Conservation (phyloP, 129 eudicot genomes). For the Centaurea solstitialis region DNA sequence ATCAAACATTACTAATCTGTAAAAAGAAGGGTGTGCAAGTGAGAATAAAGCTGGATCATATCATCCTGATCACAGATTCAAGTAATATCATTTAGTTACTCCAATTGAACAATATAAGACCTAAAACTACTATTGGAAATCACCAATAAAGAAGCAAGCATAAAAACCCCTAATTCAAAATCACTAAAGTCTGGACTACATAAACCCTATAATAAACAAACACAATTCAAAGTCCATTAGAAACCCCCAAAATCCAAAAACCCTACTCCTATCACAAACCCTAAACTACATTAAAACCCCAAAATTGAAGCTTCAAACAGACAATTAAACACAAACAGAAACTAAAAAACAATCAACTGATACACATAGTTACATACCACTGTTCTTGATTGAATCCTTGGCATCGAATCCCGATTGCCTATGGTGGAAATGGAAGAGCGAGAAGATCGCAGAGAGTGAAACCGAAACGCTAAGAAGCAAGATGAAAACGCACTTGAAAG, state of each 20-base stretch:
- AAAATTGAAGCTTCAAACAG: not conserved
- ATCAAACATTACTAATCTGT: not conserved
- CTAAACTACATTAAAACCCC: constrained; percentile 8
- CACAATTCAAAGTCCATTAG: too few species aligned
- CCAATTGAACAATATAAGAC: constrained; percentile 3
- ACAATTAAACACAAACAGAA: not conserved
- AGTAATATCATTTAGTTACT: not conserved
- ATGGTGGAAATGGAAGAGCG: constrained; percentile 42
- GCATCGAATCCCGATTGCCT: constrained; percentile 55
- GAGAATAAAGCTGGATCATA: not conserved
- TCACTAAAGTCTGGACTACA: not conserved
- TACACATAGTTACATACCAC: constrained; percentile 39
- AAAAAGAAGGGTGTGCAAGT: not conserved
- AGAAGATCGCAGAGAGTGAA: constrained; percentile 52
- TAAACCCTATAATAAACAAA: constrained; percentile 27
- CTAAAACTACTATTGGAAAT: not conserved
- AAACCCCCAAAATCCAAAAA: too few species aligned
- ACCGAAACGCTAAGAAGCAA: constrained; percentile 47
- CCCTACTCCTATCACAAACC: constrained; percentile 5
- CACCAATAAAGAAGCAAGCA: constrained; percentile 12
- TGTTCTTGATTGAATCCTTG: constrained; percentile 41
- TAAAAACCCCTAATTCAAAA: constrained; percentile 8
- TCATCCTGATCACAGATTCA: not conserved
- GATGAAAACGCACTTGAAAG: constrained; percentile 54
- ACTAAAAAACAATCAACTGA: not conserved